Conservation (phyloP, 352 stramenopile species). For the Globisporangium camurandrum region DNA sequence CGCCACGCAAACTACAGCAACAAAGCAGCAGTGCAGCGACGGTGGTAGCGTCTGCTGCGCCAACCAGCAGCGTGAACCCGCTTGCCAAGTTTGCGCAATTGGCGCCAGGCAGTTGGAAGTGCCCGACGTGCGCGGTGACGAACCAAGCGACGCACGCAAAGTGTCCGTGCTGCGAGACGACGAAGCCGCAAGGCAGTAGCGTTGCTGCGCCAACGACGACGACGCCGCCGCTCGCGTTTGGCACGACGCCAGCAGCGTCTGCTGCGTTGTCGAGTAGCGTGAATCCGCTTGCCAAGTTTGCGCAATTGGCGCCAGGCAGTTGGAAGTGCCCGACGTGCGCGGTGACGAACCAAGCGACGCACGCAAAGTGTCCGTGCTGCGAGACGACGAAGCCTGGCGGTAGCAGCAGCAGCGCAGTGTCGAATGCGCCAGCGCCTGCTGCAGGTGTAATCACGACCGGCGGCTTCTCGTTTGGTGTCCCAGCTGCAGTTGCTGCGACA, state of each 20-base stretch:
- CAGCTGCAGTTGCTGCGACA: too few species aligned
- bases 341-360: conserved; percentile 50
- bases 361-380: conserved; percentile 74
- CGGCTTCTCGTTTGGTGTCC: too few species aligned
- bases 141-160: conserved; percentile 52
- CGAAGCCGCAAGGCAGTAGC: too few species aligned
- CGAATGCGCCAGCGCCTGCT: too few species aligned
- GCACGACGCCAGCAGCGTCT: too few species aligned
- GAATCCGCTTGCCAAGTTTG: conserved; percentile 35
- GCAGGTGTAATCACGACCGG: too few species aligned
- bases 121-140: conserved; percentile 62
- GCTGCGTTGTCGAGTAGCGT: too few species aligned
- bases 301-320: conserved; percentile 54
- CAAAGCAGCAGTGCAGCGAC: conserved; percentile 4
- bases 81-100: conserved; percentile 52
- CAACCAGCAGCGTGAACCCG: conserved; percentile 10
- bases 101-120: conserved; percentile 73
- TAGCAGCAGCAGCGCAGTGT: too few species aligned
- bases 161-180: conserved; percentile 74
- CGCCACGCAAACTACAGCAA: conserved; percentile 7
- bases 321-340: conserved; percentile 80
- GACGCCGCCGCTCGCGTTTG: conserved; percentile 19
- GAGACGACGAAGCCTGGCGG: conserved; percentile 61
- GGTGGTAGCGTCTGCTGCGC: conserved; percentile 3
- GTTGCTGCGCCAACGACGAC: too few species aligned